Evolutionary conservation across 371 early-diverging fungal species (phyloP).

Genomic region (Batkoa obscura): DNA sequence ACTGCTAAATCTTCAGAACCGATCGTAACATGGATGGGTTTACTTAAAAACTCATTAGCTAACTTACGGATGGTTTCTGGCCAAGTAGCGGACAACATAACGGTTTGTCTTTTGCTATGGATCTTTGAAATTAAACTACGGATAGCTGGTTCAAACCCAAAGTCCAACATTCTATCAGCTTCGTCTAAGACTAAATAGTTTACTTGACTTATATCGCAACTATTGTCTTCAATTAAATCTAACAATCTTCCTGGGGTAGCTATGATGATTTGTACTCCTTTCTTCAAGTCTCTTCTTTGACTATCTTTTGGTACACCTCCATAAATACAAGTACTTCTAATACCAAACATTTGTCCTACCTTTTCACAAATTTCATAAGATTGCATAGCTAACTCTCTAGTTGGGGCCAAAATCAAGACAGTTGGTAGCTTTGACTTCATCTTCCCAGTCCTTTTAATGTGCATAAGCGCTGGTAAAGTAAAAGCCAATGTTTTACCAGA

Average conservation of each 20-base stretch:
- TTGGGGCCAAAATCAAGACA: slow-evolving; percentile 77
- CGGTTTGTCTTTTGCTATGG: slow-evolving; percentile 50
- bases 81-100: slow-evolving; percentile 74
- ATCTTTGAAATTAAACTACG: slow-evolving; percentile 45
- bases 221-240: slow-evolving; percentile 69
- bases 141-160: slow-evolving; percentile 82
- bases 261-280: slow-evolving; percentile 64
- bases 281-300: slow-evolving; percentile 32
- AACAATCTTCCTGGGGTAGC: slow-evolving; percentile 92
- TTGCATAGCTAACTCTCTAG: slow-evolving; percentile 92
- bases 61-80: slow-evolving; percentile 62
- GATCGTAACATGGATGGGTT: slow-evolving; percentile 81
- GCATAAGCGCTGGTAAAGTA: slow-evolving; percentile 77
- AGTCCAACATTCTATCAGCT: slow-evolving; percentile 89
- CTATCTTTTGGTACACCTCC: slow-evolving; percentile 54
- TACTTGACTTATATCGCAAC: slow-evolving; percentile 42
- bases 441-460: slow-evolving; percentile 19
- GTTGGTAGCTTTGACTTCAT: slow-evolving; percentile 24
- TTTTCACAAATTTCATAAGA: slow-evolving; percentile 45
- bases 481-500: slow-evolving; percentile 89
- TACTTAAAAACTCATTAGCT: slow-evolving; percentile 55
- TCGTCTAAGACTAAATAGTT: slow-evolving; percentile 82
- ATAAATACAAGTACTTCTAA: slow-evolving; percentile 56
- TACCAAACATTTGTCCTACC: slow-evolving; percentile 47
- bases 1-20: slow-evolving; percentile 85